phyloP scores from a whole-genome alignment of 306 rosid genomes.

The Quercus berberidifolia region DNA sequence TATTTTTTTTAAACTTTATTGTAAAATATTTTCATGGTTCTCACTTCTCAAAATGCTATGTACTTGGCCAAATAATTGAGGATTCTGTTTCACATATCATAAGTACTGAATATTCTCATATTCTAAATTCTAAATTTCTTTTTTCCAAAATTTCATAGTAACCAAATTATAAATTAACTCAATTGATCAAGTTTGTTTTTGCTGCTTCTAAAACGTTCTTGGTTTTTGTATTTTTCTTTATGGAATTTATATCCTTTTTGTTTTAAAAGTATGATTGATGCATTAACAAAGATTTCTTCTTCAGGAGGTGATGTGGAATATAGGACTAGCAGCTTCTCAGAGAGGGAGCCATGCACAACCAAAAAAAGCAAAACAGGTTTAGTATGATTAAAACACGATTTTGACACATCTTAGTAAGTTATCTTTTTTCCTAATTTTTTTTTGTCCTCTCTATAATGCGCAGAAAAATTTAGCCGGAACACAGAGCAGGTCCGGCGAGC shows the following conservation, averaged over 20 bases:
- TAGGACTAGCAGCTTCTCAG: conserved; percentile 93
- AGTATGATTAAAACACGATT: neutral
- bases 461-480: conserved; percentile 83
- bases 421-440: neutral
- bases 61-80: conserved; percentile 1
- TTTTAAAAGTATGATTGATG: conserved; percentile 14
- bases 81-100: neutral
- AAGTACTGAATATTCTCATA: neutral
- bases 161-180: conserved; percentile 23
- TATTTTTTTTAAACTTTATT: neutral
- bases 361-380: conserved; percentile 97
- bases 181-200: conserved; percentile 1
- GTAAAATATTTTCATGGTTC: neutral
- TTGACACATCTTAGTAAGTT: neutral
- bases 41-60: neutral
- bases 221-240: neutral
- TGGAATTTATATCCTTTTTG: neutral
- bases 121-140: conserved; percentile 7
- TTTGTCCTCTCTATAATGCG: conserved; percentile 25
- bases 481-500: conserved; percentile 65
- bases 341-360: conserved; percentile 87
- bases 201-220: neutral
- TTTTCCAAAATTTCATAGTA: conserved; percentile 24
- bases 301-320: conserved; percentile 76
- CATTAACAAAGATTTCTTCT: conserved; percentile 25